These are phyloP conservation scores for Dactylellina drechsleri DNA, from an alignment of 2,329 filamentous ascomycete genomes.

Conservation along the genomic window DNA sequence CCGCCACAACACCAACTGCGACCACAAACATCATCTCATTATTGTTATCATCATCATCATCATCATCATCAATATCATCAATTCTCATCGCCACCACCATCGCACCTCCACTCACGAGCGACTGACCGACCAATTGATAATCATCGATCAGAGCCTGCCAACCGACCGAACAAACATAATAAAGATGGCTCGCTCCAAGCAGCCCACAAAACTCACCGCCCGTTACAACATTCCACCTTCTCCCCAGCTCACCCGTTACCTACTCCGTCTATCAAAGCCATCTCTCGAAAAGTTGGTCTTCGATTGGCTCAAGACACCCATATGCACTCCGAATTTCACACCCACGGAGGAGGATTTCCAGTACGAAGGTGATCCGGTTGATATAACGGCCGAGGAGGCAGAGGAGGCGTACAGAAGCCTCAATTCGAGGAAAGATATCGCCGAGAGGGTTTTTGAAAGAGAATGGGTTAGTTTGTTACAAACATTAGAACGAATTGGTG, in stretches of 20 bases:
- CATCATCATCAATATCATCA: not conserved
- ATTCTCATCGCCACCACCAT: not conserved
- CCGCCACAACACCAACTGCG: not conserved
- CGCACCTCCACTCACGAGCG: not conserved
- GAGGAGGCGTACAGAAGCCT: constrained; percentile 38
- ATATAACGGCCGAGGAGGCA: constrained; percentile 33
- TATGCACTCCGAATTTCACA: constrained; percentile 39
- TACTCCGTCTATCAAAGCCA: constrained; percentile 43
- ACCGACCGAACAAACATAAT: too few species aligned
- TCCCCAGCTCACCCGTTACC: constrained; percentile 42
- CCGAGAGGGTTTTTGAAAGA: constrained; percentile 73
- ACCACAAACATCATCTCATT: not conserved
- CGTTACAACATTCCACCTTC: constrained; percentile 43
- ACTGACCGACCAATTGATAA: not conserved
- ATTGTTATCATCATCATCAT: not conserved
- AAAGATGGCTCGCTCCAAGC: constrained; percentile 40
- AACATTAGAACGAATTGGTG: not conserved
- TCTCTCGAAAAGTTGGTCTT: constrained; percentile 51
- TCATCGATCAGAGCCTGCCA: not conserved
- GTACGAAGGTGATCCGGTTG: constrained; percentile 29
- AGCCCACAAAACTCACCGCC: constrained; percentile 29
- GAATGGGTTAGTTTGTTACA: constrained; percentile 68
- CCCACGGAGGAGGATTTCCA: constrained; percentile 48
- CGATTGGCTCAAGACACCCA: constrained; percentile 46
- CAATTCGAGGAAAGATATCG: constrained; percentile 64